Evolutionary conservation across 2,329 filamentous ascomycete genomes (phyloP).

Genomic region (Chaetothyriales sp.): DNA sequence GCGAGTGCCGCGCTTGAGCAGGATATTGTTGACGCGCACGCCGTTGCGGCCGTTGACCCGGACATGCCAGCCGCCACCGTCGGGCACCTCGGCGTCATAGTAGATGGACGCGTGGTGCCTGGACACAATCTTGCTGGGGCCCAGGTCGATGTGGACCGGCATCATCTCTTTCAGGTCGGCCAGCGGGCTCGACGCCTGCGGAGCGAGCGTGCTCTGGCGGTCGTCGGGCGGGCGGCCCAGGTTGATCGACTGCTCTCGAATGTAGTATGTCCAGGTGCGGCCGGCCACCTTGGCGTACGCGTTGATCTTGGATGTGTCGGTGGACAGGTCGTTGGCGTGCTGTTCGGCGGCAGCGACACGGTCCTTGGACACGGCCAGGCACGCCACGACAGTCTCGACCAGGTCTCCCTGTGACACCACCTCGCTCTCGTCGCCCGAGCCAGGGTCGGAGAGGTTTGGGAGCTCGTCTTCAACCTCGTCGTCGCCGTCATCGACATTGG

Average conservation of each 20-base stretch:
- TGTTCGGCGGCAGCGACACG: constrained; percentile 30
- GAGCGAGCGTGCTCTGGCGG: constrained; percentile 13
- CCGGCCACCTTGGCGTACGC: constrained; percentile 38
- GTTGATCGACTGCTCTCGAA: constrained; percentile 33
- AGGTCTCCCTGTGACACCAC: constrained; percentile 29
- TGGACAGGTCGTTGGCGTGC: constrained; percentile 29
- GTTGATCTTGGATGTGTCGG: constrained; percentile 31
- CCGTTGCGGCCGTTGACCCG: constrained; percentile 84
- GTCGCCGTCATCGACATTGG: constrained; percentile 17
- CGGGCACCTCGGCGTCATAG: constrained; percentile 49
- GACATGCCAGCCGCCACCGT: constrained; percentile 57
- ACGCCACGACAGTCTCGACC: constrained; percentile 34
- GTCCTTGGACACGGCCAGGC: constrained; percentile 29
- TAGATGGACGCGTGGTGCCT: constrained; percentile 60
- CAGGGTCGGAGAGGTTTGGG: constrained; percentile 21
- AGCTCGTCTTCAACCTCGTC: constrained; percentile 2
- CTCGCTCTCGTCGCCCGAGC: constrained; percentile 28
- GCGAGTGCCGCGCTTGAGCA: constrained; percentile 51
- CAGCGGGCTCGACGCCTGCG: constrained; percentile 30
- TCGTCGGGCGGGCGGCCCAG: constrained; percentile 36
- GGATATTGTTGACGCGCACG: constrained; percentile 60
- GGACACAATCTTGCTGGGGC: constrained; percentile 68
- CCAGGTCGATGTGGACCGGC: constrained; percentile 69
- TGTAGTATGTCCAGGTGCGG: constrained; percentile 38
- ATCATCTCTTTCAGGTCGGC: constrained; percentile 27